Base-by-base conservation (phyloP, 495 filamentous ascomycete species). In the Penicillium diatomitis region DNA sequence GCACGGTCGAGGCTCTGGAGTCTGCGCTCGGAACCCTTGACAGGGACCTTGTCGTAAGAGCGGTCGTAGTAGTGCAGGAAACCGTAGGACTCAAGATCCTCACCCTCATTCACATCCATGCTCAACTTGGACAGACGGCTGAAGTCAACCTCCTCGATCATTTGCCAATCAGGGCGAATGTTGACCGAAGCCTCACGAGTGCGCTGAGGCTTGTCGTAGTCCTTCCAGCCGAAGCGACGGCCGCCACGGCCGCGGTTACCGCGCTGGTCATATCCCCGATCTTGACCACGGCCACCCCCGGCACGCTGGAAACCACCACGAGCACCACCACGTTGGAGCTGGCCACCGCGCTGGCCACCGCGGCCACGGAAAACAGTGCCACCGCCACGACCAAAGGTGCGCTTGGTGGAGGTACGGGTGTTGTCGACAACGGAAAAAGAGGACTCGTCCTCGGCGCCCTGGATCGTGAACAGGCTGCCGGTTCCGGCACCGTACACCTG, bases 131-230 rank as follows among this genome's bases (percentile, higher is more conserved):
- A 77, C 41, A 98, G 79, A 51, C 92, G 86, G 72, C 83, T 90
- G 73, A 95, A 98, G 64, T 98, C 92, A 65, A 98, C 96, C 76
- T 98, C 94, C 72, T 98, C 94, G 38, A 96, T 73, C 73, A 98
- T 81, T 58, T 82, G 79, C 92, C 92, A 98, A 59, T 96, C 90
- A 11, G 90, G 77, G 67, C 90, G 90, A 66, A 96, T 87, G 65
- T 87, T 88, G 63, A 98, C 85, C 32, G 88, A 95, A 6, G 91
- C 83, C 73, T 98, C 92, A 48, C 92, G 87, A 60, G 91, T 96
- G 55, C 92, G 83, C 70, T 92, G 83, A 34, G 92, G 92, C 81
- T 97, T 98, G 72, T 98, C 92, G 63, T 89, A 96, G 64, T 98
- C 92, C 68, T 91, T 96, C 90, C 92, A 97, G 62, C 92, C 94